phyloP scores from a whole-genome alignment of 2,329 filamentous ascomycete species.

The Botrytis porri region DNA sequence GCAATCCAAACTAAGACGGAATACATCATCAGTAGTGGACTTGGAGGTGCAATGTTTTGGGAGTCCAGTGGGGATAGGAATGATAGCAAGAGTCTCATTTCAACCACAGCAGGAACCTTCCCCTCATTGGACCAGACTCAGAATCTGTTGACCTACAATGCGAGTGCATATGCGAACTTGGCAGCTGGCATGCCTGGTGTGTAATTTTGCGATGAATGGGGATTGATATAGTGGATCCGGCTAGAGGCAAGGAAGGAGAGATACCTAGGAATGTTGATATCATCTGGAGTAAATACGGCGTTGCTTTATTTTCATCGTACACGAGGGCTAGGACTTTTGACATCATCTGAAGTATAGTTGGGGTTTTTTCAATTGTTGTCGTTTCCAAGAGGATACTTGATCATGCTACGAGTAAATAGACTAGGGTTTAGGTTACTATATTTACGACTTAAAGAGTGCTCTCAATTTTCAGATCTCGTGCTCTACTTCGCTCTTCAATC shows the following conservation, averaged over 20 bases:
- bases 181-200: slow-evolving; percentile 37
- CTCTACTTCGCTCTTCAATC: not conserved
- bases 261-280: not conserved
- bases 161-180: slow-evolving; percentile 56
- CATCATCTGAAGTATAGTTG: not conserved
- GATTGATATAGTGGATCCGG: not conserved
- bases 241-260: not conserved
- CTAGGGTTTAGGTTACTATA: not conserved
- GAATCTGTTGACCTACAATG: slow-evolving; percentile 53
- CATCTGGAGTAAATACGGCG: not conserved
- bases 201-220: not conserved
- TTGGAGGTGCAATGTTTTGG: slow-evolving; percentile 86
- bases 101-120: slow-evolving; percentile 43
- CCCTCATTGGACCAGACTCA: slow-evolving; percentile 45
- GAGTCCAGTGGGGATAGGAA: slow-evolving; percentile 68
- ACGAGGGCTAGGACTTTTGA: not conserved
- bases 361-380: not conserved
- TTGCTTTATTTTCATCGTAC: not conserved
- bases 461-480: not conserved
- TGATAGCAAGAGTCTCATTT: slow-evolving; percentile 59
- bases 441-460: not conserved
- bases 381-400: not conserved
- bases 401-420: not conserved
- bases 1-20: slow-evolving; percentile 60
- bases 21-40: slow-evolving; percentile 59